A percentile compares a stretch with the other conserved stretches of the same genome.
phyloP scores from a whole-genome alignment of 2,329 filamentous ascomycete genomes.

The Colletotrichum karsti region DNA sequence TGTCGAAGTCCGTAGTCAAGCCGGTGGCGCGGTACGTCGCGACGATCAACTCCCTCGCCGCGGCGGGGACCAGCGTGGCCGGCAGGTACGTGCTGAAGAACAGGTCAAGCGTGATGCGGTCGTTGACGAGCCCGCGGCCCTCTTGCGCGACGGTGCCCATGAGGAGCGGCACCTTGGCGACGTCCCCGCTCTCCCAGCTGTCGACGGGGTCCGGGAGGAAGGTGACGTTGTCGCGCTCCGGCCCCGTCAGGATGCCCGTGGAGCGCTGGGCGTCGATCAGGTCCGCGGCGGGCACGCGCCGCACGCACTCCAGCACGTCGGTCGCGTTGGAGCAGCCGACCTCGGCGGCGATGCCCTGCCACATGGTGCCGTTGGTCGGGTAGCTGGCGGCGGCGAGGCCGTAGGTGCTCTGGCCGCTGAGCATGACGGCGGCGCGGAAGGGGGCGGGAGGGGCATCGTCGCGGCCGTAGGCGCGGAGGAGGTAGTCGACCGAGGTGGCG shows the following conservation, averaged over 20 bases:
- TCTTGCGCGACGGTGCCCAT: slow-evolving; percentile 33
- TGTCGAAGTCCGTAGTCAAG: slow-evolving; percentile 34
- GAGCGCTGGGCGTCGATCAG: slow-evolving; percentile 30
- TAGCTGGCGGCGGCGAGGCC: slow-evolving; percentile 28
- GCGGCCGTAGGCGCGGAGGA: slow-evolving; percentile 32
- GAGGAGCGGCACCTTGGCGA: slow-evolving; percentile 34
- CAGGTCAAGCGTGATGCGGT: slow-evolving; percentile 29
- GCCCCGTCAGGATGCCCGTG: slow-evolving; percentile 11
- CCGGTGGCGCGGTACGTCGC: slow-evolving; percentile 28
- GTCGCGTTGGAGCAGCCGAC: slow-evolving; percentile 28
- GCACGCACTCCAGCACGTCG: background rate
- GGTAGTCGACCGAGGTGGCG: slow-evolving; percentile 33
- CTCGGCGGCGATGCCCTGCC: slow-evolving; percentile 24
- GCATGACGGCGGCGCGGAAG: slow-evolving; percentile 37
- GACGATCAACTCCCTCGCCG: slow-evolving; percentile 22
- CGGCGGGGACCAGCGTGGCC: background rate
- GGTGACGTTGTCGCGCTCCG: slow-evolving; percentile 31
- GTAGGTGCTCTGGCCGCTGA: slow-evolving; percentile 38
- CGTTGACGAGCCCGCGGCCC: slow-evolving; percentile 29
- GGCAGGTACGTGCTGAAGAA: slow-evolving; percentile 33
- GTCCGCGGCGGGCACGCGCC: background rate
- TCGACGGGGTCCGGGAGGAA: slow-evolving; percentile 24
- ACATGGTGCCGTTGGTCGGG: slow-evolving; percentile 15
- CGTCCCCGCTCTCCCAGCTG: slow-evolving; percentile 31
- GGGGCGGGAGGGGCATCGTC: slow-evolving; percentile 9